These are phyloP conservation scores for Sclerotinia subarctica DNA, from an alignment of 2,329 filamentous ascomycete species.

Conservation along the genomic window DNA sequence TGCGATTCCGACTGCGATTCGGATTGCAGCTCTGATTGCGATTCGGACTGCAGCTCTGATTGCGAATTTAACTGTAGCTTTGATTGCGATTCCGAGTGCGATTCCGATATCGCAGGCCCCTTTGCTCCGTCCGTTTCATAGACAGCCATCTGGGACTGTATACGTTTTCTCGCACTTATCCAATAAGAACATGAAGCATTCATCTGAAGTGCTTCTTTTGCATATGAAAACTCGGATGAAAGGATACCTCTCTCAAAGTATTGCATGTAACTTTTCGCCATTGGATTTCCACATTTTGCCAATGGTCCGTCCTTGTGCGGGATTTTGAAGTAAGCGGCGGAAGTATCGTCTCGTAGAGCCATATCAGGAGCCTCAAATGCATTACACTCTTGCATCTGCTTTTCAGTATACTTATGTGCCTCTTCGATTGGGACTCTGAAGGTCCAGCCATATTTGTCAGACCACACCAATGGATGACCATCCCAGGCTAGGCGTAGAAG, in stretches of 20 bases:
- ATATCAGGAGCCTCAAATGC: conserved; percentile 72
- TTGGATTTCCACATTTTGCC: conserved; percentile 78
- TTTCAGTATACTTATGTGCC: conserved; percentile 61
- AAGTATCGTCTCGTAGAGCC: conserved; percentile 61
- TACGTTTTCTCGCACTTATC: conserved; percentile 92
- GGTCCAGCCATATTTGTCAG: conserved; percentile 88
- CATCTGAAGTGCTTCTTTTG: conserved; percentile 95
- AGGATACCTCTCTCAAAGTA: conserved; percentile 90
- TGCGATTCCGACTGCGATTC: conserved; percentile 26
- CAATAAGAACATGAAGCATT: conserved; percentile 98
- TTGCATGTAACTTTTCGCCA: conserved; percentile 84
- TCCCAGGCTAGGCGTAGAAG: conserved; percentile 86
- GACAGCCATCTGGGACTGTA: conserved; percentile 92
- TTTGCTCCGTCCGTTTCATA: conserved; percentile 63
- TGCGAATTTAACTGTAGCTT: too few relatives aligned
- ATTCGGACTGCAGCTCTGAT: too few relatives aligned
- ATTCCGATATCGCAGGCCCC: conserved; percentile 25
- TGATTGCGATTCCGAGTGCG: conserved; percentile 23
- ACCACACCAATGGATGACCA: conserved; percentile 86
- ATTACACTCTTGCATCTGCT: conserved; percentile 70
- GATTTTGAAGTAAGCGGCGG: conserved; percentile 79
- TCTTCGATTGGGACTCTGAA: conserved; percentile 70
- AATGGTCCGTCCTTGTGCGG: conserved; percentile 93
- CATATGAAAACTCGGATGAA: conserved; percentile 83
- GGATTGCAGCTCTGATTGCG: conserved; percentile 1